These are phyloP conservation scores for Dictyophora rubrovolvata DNA, from an alignment of 768 basidiomycete genomes.

Conservation along the genomic window DNA sequence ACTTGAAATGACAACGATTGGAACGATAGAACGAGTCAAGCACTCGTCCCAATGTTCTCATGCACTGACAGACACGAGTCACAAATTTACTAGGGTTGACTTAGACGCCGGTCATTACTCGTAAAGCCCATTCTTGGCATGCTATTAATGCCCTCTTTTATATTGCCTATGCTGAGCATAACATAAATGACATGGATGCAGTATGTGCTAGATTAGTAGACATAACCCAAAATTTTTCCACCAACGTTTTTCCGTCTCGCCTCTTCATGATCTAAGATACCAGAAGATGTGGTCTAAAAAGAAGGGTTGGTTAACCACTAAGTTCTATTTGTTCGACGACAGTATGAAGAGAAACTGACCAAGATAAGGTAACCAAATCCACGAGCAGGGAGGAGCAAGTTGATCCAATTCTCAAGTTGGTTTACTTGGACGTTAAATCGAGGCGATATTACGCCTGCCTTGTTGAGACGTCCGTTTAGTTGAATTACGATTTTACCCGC, in stretches of 20 bases:
- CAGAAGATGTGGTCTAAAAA: constrained; percentile 84
- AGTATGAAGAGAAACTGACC: constrained; percentile 33
- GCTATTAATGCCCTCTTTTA: not conserved
- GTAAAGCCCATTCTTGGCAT: not conserved
- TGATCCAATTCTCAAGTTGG: constrained; percentile 95
- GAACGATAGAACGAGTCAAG: not conserved
- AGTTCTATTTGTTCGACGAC: not conserved
- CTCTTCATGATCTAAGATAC: constrained; percentile 98
- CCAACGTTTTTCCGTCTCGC: constrained; percentile 97
- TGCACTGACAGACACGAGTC: not conserved
- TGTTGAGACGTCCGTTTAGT: constrained; percentile 97
- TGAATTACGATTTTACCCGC: constrained; percentile 97
- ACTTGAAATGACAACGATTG: not conserved
- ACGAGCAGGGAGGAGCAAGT: constrained; percentile 90
- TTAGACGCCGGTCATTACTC: not conserved
- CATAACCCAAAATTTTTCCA: constrained; percentile 89
- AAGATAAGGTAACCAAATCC: constrained; percentile 95
- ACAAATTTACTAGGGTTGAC: not conserved
- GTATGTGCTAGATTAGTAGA: constrained; percentile 48
- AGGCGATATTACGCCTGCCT: constrained; percentile 99
- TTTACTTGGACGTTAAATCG: constrained; percentile 92
- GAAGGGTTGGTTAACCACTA: not conserved
- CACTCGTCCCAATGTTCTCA: not conserved
- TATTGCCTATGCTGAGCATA: not conserved
- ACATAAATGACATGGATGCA: not conserved